phyloP scores from a whole-genome alignment of 2,329 filamentous ascomycete species.

The Periglandula ipomoeae region DNA sequence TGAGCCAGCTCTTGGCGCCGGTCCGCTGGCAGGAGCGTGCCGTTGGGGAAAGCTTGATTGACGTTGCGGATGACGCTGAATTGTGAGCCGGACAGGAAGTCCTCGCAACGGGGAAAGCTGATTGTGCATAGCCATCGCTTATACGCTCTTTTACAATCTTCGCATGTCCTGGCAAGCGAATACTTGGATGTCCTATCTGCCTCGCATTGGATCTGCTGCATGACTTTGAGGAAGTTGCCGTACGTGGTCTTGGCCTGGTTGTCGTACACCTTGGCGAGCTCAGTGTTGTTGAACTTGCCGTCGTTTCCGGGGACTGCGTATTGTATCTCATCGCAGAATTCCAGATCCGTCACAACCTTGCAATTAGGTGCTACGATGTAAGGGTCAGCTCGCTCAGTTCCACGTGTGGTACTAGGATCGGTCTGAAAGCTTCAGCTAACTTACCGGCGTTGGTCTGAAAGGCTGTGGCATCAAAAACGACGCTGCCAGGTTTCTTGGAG shows the following conservation, averaged over 20 bases:
- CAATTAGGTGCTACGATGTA: conserved; percentile 60
- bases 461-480: conserved; percentile 60
- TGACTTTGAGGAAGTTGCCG: conserved; percentile 67
- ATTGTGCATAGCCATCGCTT: conserved; percentile 94
- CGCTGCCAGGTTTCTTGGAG: conserved; percentile 55
- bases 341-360: conserved; percentile 75
- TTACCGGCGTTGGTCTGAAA: conserved; percentile 73
- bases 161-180: conserved; percentile 69
- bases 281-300: conserved; percentile 47
- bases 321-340: conserved; percentile 79
- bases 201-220: conserved; percentile 81
- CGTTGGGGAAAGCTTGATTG: conserved; percentile 60
- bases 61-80: conserved; percentile 55
- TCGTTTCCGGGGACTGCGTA: conserved; percentile 85
- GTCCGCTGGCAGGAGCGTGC: conserved; percentile 39
- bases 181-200: conserved; percentile 64
- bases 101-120: conserved; percentile 83
- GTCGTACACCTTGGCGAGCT: conserved; percentile 69
- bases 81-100: conserved; percentile 51
- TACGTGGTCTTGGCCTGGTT: conserved; percentile 60
- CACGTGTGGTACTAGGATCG: not conserved
- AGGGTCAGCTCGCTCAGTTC: not conserved
- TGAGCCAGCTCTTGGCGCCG: conserved; percentile 14
- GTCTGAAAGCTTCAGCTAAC: conserved; percentile 13
- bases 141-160: conserved; percentile 71